Percentiles rank a stretch among this genome's conserved stretches.
Evolutionary conservation across 2,329 filamentous ascomycete species (phyloP).

Genomic region (Pestalotiopsis sp.): DNA sequence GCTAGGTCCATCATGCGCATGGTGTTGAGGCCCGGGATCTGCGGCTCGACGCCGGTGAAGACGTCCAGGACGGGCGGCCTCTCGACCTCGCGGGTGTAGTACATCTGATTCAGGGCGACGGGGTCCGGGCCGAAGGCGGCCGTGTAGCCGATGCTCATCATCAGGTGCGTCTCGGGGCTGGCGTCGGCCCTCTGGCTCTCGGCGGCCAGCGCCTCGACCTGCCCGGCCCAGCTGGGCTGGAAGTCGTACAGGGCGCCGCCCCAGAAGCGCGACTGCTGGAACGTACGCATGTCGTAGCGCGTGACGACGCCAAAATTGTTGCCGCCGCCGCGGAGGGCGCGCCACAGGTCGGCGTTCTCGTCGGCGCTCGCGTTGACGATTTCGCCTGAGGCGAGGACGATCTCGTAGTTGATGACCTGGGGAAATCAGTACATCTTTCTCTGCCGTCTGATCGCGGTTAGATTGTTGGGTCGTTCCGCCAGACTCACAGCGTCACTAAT

Average conservation of each 20-base stretch:
- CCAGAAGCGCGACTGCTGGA: not conserved
- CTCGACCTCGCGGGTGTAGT: not conserved
- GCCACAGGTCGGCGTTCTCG: not conserved
- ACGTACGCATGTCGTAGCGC: not conserved
- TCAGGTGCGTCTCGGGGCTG: not conserved
- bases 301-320: constrained; percentile 4
- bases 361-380: not conserved
- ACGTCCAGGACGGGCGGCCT: not conserved
- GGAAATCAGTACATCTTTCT: too few relatives aligned
- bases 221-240: not conserved
- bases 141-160: not conserved
- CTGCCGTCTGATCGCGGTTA: too few relatives aligned
- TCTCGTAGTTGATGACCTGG: not conserved
- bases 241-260: not conserved
- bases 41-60: not conserved
- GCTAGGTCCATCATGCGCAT: not conserved
- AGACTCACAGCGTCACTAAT: not conserved
- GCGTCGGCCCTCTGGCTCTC: not conserved
- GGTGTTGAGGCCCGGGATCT: not conserved
- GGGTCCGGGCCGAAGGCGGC: not conserved
- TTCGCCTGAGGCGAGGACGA: not conserved
- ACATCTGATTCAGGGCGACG: not conserved
- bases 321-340: not conserved
- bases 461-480: too few relatives aligned
- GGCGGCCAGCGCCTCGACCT: not conserved